Evolutionary conservation across 192 early-diverging fungal species (phyloP).

Genomic region (Linnemannia schmuckeri): DNA sequence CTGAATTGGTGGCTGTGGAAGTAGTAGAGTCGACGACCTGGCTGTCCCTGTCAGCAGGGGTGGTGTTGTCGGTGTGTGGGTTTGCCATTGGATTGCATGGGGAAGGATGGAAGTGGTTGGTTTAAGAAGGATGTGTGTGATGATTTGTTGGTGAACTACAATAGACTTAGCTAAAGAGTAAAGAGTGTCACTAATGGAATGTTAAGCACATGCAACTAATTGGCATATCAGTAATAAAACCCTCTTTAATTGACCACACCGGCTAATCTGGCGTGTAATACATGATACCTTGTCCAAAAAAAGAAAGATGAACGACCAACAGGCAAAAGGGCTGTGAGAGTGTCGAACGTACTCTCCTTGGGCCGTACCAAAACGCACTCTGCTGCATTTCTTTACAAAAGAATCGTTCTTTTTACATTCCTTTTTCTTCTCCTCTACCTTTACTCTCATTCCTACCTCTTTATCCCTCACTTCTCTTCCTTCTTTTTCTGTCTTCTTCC

Average conservation of each 20-base stretch:
- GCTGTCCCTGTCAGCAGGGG: background rate
- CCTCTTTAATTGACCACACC: conserved; percentile 1
- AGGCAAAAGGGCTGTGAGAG: conserved; percentile 4
- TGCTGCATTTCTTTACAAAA: background rate
- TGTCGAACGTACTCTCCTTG: background rate
- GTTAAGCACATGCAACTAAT: background rate
- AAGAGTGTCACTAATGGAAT: background rate
- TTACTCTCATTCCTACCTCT: background rate
- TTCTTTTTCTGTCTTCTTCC: background rate
- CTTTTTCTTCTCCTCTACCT: background rate
- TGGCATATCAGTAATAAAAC: background rate
- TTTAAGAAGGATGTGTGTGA: background rate
- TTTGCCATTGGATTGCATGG: conserved; percentile 1
- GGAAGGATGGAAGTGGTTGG: background rate
- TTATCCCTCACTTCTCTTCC: background rate
- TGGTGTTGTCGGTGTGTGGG: background rate
- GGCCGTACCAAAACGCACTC: background rate
- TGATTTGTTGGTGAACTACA: background rate
- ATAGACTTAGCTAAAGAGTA: background rate
- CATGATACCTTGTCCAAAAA: background rate
- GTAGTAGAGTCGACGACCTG: background rate
- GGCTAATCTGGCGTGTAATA: background rate
- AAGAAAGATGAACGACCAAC: background rate
- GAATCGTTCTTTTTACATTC: background rate
- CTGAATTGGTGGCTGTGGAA: background rate